These are phyloP conservation scores for Mortierella sp. DNA, from an alignment of 371 early-diverging fungal genomes.

Conservation along the genomic window DNA sequence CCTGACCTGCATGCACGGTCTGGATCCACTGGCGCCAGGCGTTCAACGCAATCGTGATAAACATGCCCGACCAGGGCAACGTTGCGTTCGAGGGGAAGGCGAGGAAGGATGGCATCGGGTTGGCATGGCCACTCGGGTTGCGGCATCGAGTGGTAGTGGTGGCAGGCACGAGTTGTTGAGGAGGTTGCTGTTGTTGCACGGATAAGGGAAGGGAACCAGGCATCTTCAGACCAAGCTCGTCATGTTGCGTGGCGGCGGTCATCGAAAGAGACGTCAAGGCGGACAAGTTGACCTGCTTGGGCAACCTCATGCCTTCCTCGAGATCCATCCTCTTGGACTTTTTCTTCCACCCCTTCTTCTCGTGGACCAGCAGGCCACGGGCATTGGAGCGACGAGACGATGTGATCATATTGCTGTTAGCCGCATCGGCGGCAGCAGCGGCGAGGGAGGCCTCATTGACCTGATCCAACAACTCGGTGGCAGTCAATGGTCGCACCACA, in stretches of 20 bases:
- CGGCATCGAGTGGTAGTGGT: not conserved
- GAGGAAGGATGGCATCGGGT: slow-evolving; percentile 18
- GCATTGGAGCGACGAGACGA: not conserved
- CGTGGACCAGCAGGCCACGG: not conserved
- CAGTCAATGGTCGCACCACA: slow-evolving; percentile 34
- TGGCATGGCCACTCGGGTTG: not conserved
- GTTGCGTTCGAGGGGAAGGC: slow-evolving; percentile 20
- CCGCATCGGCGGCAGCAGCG: not conserved
- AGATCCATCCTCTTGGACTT: slow-evolving; percentile 35
- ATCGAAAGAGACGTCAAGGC: slow-evolving; percentile 28
- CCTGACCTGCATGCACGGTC: slow-evolving; percentile 42
- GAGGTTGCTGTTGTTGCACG: slow-evolving; percentile 4
- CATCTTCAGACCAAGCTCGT: slow-evolving; percentile 13
- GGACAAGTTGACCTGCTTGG: slow-evolving; percentile 27
- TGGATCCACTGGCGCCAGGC: slow-evolving; percentile 53
- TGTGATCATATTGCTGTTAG: not conserved
- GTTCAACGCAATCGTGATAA: slow-evolving; percentile 31
- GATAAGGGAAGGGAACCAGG: slow-evolving; percentile 28
- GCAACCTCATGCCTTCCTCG: slow-evolving; percentile 32
- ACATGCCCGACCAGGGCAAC: slow-evolving; percentile 17
- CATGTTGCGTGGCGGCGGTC: not conserved
- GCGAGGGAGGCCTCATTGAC: not conserved
- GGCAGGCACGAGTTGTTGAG: not conserved
- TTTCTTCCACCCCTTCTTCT: slow-evolving; percentile 24
- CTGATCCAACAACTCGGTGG: slow-evolving; percentile 16